phyloP scores from a whole-genome alignment of 768 basidiomycete species.

The Holtermanniella nyarrowii region DNA sequence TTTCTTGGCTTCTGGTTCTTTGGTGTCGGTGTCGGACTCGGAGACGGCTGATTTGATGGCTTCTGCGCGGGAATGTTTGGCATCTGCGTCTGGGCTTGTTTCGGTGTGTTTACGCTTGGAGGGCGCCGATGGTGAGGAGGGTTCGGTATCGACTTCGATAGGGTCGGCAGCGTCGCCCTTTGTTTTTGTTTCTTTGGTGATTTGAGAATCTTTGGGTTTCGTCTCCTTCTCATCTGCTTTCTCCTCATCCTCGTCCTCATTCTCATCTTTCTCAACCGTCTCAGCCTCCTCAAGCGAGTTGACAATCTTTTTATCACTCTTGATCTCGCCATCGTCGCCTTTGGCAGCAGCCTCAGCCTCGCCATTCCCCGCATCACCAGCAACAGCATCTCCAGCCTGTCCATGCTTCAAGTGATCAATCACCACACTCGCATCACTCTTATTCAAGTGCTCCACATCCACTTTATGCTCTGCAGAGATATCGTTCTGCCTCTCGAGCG shows the following conservation, averaged over 20 bases:
- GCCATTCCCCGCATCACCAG: neutral
- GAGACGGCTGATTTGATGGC: neutral
- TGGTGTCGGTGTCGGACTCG: neutral
- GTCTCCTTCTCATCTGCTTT: slow-evolving; percentile 14
- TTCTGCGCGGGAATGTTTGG: neutral
- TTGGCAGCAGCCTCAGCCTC: slow-evolving; percentile 3
- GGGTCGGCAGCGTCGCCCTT: neutral
- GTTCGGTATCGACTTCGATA: neutral
- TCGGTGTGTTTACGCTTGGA: neutral
- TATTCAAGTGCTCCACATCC: slow-evolving; percentile 24
- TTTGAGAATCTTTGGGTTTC: no score
- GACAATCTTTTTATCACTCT: slow-evolving; percentile 3
- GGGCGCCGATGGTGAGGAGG: neutral
- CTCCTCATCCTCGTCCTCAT: slow-evolving; percentile 6
- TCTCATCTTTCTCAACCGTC: slow-evolving; percentile 2
- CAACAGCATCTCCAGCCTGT: slow-evolving; percentile 1
- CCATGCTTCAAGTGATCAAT: slow-evolving; percentile 36
- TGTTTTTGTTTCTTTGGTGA: no score
- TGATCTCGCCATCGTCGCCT: neutral
- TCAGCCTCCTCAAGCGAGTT: neutral
- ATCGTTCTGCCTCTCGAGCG: slow-evolving; percentile 23
- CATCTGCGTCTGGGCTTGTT: neutral
- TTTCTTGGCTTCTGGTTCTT: neutral
- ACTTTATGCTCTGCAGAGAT: slow-evolving; percentile 12
- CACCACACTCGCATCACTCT: slow-evolving; percentile 36